Base-by-base conservation (phyloP, 768 basidiomycete genomes). In the Butyriboletus loyo region DNA sequence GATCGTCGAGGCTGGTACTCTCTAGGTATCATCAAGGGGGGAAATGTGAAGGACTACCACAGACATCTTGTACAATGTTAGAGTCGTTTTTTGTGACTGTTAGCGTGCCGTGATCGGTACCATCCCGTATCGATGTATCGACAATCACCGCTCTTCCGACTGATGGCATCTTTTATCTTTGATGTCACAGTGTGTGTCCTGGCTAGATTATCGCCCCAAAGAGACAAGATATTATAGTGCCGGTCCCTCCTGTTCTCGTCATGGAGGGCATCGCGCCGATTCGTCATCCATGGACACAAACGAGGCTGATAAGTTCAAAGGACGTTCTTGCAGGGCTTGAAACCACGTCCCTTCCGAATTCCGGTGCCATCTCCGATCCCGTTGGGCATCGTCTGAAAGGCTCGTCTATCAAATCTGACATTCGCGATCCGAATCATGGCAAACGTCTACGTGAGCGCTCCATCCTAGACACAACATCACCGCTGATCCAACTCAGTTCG, bases 401-500 rank as follows among this genome's bases (percentile, higher is more conserved):
- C n/a, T 24, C 17, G 7, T 49, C 24, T 49, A 15, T 31, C 28
- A 28, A 47, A 7, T 40, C 11, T 49, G 38, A 46, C 46, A 28
- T 37, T 46, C 41, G 8, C 36, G 19, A 40, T 28, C 57, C 53
- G n/a, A n/a, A 60, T 31, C 61, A 63, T 62, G 61, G 40, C 57
- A 11, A 46, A 63, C 61, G 61, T 62, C 19, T 62, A 39, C 42
- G 61, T 56, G 22, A 44, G 61, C 32, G 6, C 28, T 19, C 8
- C 34, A 15, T 13, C 24, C 5, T 27, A 27, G 1, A 5, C 27
- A 5, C 3, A 27, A 5, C 27, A 27, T 27, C 27, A n/a, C n/a
- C 27, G 27, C 7, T 27, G 27, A 4, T 7, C 27, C 27, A 27
- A 27, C 27, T 27, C 13, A 89, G 87, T 91, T 91, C 62, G 85